Base-by-base conservation (phyloP, 768 basidiomycete genomes). In the Floccularia luteovirens region DNA sequence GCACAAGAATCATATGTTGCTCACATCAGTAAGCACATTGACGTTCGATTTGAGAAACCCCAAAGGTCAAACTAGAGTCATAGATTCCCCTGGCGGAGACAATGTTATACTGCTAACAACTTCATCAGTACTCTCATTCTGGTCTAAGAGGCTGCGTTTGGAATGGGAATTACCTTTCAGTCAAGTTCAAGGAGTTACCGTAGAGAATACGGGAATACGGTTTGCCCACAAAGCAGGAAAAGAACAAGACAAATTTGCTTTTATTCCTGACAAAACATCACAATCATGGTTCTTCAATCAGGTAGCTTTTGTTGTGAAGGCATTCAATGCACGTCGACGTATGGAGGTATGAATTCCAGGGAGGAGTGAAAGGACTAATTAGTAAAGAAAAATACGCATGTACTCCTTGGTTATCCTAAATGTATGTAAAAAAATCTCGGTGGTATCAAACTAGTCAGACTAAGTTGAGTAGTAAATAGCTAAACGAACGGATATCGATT, bases 151-250 rank as follows among this genome's bases (percentile, higher is more conserved):
- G 55, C 74, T 98, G 25, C 77, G 77, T 24, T 74, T 94, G 3
- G 81, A 86, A 30, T 99, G 93, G 94, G 91, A 97, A 48, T 65
- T 97, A 11, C 82, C 91, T 0, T 79, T 98, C 56, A 77, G 76
- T 14, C 81, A 89, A 48, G 77, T 97, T 2, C 82, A 88, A 57
- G 89, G 88, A 13, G 79, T 98, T 32, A 85, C 82, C 3, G 79
- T 90, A 20, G 93, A 97, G 55, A 83, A 92, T 52, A 89, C 79
- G 12, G 93, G 93, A 1, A 89, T 99, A 53, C 76, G 86, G 13
- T 87, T 91, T 53, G 75, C 83, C 11, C 78, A 92, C 59, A 93
- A 86, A 52, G 64, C 70, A 2, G 87, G 87, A 43, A 76, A 68
- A 53, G 82, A 82, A 42, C 69, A 78, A 42, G 83, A 90, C 61